Evolutionary conservation across 495 filamentous ascomycete species (phyloP), one percentile per base, ranked within the genome.

Genomic region (Neurospora sp.): DNA sequence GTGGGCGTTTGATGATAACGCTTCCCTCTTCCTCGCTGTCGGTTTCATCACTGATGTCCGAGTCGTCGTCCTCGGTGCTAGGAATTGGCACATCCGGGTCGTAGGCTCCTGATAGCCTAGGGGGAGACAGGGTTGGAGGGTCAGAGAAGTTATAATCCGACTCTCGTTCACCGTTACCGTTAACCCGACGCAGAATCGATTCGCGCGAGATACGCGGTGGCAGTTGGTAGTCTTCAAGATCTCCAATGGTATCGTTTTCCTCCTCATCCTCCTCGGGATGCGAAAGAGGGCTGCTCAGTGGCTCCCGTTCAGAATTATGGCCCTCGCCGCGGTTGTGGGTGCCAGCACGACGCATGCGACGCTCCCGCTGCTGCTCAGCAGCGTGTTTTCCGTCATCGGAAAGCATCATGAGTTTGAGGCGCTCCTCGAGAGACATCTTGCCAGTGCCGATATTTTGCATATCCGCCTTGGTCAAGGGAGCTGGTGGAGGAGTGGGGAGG

Each of bases 21-120:
- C 89, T 90, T 20, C 86, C 86, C 42, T 78, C 77, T 7, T 82
- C 82, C 2, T 85, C 82, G 69, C 78, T 78, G 59, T 88, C 87
- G 68, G 86, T 79, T n/a, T 86, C 83, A 69, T 89, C 85, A 69
- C 84, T 83, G 31, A 86, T 78, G 4, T 76, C 70, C 22, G 85
- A 80, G 27, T 84, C 82, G 9, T 40, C 40, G 76, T 82, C 79
- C 75, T 92, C 87, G 44, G 90, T 87, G 69, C 92, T 94, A 31
- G 92, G 93, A 76, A 98, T 91, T 0, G 94, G 91, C 70, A 93
- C 86, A 79, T 97, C 94, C 1, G 93, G 94, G 79, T 97, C 94
- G 71, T 94, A 82, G 53, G 53, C 27, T 17, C 12, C 53, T 17
- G 27, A 37, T 73, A 82, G 72, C 71, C 83, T 69, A 80, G 81